Conservation (phyloP, 2,329 filamentous ascomycete genomes). For the Neurospora crassa region DNA sequence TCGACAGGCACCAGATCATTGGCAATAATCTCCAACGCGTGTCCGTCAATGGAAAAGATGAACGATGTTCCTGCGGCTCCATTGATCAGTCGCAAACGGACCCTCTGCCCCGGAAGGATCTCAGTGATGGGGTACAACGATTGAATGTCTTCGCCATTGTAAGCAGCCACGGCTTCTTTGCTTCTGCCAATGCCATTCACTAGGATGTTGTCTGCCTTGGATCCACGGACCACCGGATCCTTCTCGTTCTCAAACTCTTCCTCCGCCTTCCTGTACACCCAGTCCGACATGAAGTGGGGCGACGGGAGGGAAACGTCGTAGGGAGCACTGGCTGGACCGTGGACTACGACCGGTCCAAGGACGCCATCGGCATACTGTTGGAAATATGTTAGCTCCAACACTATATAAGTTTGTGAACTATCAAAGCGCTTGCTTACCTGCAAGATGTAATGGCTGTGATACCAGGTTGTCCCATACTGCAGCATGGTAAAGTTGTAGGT, state of each 20-base stretch:
- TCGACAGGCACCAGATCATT: slow-evolving; percentile 35
- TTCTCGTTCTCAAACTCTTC: slow-evolving; percentile 14
- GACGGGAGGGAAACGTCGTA: slow-evolving; percentile 36
- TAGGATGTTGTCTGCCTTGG: slow-evolving; percentile 22
- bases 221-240: background rate
- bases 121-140: background rate
- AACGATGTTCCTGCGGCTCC: slow-evolving; percentile 12
- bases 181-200: slow-evolving; percentile 23
- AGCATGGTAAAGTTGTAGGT: slow-evolving; percentile 26
- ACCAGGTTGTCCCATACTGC: slow-evolving; percentile 30
- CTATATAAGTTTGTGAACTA: background rate
- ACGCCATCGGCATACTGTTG: slow-evolving; percentile 31
- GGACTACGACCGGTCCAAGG: slow-evolving; percentile 36
- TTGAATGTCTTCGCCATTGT: background rate
- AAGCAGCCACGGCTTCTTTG: background rate
- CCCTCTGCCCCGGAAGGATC: background rate
- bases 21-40: slow-evolving; percentile 34
- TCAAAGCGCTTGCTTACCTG: slow-evolving; percentile 27
- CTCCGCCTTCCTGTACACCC: slow-evolving; percentile 27
- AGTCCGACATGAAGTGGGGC: slow-evolving; percentile 37
- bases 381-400: slow-evolving; percentile 6
- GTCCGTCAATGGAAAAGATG: slow-evolving; percentile 32
- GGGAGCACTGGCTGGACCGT: slow-evolving; percentile 33
- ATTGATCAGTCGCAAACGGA: background rate
- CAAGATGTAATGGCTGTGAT: slow-evolving; percentile 27